phyloP scores from a whole-genome alignment of 2,329 filamentous ascomycete species.

The Bertia moriformis region DNA sequence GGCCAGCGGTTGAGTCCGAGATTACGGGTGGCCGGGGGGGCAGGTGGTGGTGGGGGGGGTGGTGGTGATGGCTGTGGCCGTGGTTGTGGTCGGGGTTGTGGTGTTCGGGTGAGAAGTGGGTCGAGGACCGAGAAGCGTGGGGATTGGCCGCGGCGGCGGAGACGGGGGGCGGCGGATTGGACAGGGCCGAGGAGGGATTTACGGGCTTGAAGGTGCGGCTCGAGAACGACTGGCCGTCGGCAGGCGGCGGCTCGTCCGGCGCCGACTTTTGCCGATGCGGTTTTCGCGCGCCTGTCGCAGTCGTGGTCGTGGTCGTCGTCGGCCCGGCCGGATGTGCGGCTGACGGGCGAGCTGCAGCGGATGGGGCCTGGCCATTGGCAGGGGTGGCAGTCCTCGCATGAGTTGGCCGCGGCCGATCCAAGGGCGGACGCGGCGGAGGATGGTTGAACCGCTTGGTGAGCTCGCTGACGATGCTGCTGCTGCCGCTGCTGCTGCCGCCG shows the following conservation, averaged over 20 bases:
- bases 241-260: slow-evolving; percentile 33
- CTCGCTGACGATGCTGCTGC: slow-evolving; percentile 63
- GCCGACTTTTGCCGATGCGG: slow-evolving; percentile 29
- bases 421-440: background rate
- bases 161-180: slow-evolving; percentile 7
- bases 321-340: slow-evolving; percentile 4
- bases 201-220: slow-evolving; percentile 41
- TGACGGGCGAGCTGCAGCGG: background rate
- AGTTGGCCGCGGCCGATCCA: background rate
- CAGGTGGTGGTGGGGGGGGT: slow-evolving; percentile 15
- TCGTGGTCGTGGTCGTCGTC: slow-evolving; percentile 12
- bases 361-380: background rate
- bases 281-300: slow-evolving; percentile 13
- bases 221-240: slow-evolving; percentile 41
- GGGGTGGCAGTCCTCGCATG: background rate
- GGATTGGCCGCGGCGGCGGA: too few species aligned
- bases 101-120: too few species aligned
- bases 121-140: slow-evolving; percentile 27
- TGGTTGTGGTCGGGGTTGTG: too few species aligned
- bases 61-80: too few species aligned
- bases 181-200: slow-evolving; percentile 12
- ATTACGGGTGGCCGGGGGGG: slow-evolving; percentile 8
- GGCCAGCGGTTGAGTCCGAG: slow-evolving; percentile 3
- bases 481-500: slow-evolving; percentile 5
- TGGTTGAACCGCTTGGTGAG: slow-evolving; percentile 66